These are phyloP conservation scores for Phytopythium boreale DNA, from an alignment of 352 stramenopile genomes.

Conservation along the genomic window DNA sequence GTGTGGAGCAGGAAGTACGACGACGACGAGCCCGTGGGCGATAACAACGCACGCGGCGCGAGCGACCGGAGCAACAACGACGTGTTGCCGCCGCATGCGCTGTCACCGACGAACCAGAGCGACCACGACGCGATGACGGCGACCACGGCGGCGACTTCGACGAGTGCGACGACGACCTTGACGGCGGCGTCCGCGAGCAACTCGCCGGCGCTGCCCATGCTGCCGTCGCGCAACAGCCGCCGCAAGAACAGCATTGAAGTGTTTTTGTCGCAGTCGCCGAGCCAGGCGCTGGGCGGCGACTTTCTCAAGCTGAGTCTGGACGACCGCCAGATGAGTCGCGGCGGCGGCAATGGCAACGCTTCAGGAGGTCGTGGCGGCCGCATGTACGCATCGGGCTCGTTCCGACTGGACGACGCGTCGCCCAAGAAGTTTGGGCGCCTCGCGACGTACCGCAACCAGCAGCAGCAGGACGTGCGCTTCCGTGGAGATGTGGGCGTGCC, in stretches of 20 bases:
- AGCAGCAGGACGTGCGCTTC: slow-evolving; percentile 21
- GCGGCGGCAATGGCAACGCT: slow-evolving; percentile 1
- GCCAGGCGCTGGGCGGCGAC: slow-evolving; percentile 68
- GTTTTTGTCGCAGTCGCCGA: slow-evolving; percentile 84
- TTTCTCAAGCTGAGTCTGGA: slow-evolving; percentile 75
- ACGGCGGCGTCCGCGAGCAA: slow-evolving; percentile 14
- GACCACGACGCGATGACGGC: slow-evolving; percentile 16
- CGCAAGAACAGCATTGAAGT: slow-evolving; percentile 88
- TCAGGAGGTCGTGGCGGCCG: slow-evolving; percentile 6
- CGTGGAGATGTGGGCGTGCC: slow-evolving; percentile 13
- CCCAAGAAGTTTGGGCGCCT: slow-evolving; percentile 34
- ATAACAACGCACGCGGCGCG: neutral
- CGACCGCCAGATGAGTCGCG: slow-evolving; percentile 47
- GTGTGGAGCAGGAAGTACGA: slow-evolving; percentile 23
- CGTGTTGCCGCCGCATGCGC: slow-evolving; percentile 20
- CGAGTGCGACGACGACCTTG: neutral
- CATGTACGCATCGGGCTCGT: slow-evolving; percentile 43
- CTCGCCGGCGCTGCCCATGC: slow-evolving; percentile 22
- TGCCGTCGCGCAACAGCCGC: slow-evolving; percentile 26
- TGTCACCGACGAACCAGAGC: slow-evolving; percentile 47
- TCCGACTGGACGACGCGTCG: slow-evolving; percentile 45
- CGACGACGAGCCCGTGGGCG: slow-evolving; percentile 20
- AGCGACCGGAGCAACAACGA: slow-evolving; percentile 22
- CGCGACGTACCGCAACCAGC: slow-evolving; percentile 18
- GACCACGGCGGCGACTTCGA: neutral